These are phyloP conservation scores for Salix caprea DNA, from an alignment of 345 rosid genomes.

Conservation along the genomic window DNA sequence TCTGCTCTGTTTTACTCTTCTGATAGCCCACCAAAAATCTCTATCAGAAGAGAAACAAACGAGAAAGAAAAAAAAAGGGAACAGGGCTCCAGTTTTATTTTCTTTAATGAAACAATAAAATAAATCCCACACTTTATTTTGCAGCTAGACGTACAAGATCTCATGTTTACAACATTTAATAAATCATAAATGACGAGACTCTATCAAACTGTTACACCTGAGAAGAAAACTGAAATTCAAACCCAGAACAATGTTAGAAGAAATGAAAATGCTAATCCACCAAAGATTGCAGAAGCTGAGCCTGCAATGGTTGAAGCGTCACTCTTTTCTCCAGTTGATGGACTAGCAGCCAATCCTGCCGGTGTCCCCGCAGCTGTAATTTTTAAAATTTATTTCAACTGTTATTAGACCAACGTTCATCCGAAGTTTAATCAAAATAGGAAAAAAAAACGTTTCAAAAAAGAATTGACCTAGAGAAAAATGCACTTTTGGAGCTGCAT, in stretches of 20 bases:
- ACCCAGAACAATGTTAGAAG: constrained; percentile 1
- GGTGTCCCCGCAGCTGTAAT: not conserved
- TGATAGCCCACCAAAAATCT: too few relatives aligned
- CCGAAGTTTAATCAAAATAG: too few relatives aligned
- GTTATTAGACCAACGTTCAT: not conserved
- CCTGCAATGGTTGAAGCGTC: not conserved
- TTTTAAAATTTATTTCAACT: not conserved
- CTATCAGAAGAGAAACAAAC: too few relatives aligned
- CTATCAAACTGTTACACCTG: not conserved
- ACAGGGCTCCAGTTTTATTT: not conserved
- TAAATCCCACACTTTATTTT: not conserved
- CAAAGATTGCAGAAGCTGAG: not conserved
- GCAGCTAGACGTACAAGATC: not conserved
- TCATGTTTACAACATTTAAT: not conserved
- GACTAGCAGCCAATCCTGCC: not conserved
- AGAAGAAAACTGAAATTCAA: not conserved
- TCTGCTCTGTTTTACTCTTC: too few relatives aligned
- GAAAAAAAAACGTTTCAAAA: not conserved
- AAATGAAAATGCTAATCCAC: constrained; percentile 5
- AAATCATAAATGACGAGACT: not conserved
- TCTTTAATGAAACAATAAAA: not conserved
- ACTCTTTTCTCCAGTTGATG: not conserved
- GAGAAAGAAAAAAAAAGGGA: too few relatives aligned
- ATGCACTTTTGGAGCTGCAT: not conserved
- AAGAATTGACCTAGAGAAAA: not conserved